Base-by-base conservation (phyloP, 768 basidiomycete genomes). In the Macrolepiota dolichaula region DNA sequence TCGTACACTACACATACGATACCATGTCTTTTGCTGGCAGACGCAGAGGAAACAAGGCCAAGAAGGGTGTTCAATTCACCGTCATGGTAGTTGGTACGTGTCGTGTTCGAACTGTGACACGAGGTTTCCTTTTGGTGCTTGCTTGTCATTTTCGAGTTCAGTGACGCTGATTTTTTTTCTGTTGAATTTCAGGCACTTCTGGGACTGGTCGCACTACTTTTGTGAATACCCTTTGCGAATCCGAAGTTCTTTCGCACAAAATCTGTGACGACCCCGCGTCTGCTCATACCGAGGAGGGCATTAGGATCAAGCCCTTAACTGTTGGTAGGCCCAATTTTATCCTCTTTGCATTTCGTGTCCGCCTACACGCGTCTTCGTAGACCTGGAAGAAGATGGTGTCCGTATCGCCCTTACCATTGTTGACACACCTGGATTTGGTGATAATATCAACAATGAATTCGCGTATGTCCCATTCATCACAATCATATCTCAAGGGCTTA, bases 41-140 rank as follows among this genome's bases (percentile, higher is more conserved):
- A 79, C 88, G 91, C 73, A 85, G 90, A 72, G 88, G 88, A 71
- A 94, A 93, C 81, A 98, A 98, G 76, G 94, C 92, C 76, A 98
- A 98, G 81, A 98, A 98, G 86, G 96, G 96, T 72, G 92, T 98
- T 56, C 94, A 96, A 78, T 92, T 98, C 79, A 98, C 96, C 67
- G 75, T 98, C 69, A 95, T 95, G 93, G 96, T 98, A 57, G 94
- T 96, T 71, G 96, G 96, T 96, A 64, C 70, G 93, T 85, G 38
- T 60, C 59, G 35, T 44, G 36, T 51, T 32, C 5, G n/a, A 19
- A 11, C 32, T 15, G 52, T 17, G 36, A 25, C 29, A 44, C 55
- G 38, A 51, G n/a, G 38, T 44, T 64, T 65, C 49, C 64, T 62
- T 51, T 46, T 27, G 17, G 44, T 32, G 38, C 29, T 46, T 52